Evolutionary conservation across 495 filamentous ascomycete genomes (phyloP).

Genomic region (Hyaloscypha bicolor): DNA sequence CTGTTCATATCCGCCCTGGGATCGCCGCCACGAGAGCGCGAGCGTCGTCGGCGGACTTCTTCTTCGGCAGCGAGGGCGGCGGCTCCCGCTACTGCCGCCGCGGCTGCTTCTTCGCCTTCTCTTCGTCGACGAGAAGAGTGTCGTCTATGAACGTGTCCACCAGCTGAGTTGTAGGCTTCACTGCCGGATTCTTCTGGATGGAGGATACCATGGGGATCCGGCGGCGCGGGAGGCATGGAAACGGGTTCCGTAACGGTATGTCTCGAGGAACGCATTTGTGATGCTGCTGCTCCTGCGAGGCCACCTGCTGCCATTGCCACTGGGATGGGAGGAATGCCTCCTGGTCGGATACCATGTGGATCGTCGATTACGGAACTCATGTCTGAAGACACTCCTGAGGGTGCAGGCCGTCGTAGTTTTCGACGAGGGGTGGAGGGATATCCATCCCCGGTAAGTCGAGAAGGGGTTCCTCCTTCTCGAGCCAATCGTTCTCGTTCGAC

Average conservation of each 20-base stretch:
- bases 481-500: slow-evolving; percentile 49
- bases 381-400: slow-evolving; percentile 37
- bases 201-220: slow-evolving; percentile 58
- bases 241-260: slow-evolving; percentile 40
- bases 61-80: slow-evolving; percentile 42
- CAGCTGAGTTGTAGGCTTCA: slow-evolving; percentile 55
- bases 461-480: slow-evolving; percentile 36
- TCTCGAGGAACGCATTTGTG: slow-evolving; percentile 27
- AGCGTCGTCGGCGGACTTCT: slow-evolving; percentile 21
- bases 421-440: slow-evolving; percentile 48
- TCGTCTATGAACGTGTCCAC: slow-evolving; percentile 49
- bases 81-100: slow-evolving; percentile 50
- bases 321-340: slow-evolving; percentile 46
- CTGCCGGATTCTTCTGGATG: slow-evolving; percentile 61
- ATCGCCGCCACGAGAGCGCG: slow-evolving; percentile 36
- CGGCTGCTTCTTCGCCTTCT: slow-evolving; percentile 50
- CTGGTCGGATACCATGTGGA: slow-evolving; percentile 24
- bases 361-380: slow-evolving; percentile 27
- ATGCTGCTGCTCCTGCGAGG: slow-evolving; percentile 36
- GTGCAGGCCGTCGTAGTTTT: slow-evolving; percentile 48
- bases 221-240: slow-evolving; percentile 51
- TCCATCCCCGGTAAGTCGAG: slow-evolving; percentile 63
- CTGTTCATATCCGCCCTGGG: slow-evolving; percentile 47
- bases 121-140: slow-evolving; percentile 41
- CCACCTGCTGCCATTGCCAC: slow-evolving; percentile 35